Conservation (phyloP, 306 rosid genomes). For the Delonix regia region DNA sequence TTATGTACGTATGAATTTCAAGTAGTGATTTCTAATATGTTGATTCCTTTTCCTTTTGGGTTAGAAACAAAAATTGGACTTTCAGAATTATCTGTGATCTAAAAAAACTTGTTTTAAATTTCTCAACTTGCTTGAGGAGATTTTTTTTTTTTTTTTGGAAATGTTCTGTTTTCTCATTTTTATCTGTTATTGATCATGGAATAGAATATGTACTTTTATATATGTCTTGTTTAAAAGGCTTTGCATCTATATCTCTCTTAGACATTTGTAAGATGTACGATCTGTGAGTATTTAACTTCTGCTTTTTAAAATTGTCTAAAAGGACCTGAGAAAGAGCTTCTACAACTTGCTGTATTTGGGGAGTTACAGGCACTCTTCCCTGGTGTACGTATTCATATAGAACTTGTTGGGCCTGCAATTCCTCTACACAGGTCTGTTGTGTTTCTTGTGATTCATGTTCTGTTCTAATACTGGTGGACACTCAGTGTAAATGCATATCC, state of each 20-base stretch:
- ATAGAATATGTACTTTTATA: neutral
- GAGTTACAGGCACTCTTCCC: conserved; percentile 84
- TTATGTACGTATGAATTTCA: too few relatives aligned
- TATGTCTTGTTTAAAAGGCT: conserved; percentile 1
- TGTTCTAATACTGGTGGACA: conserved; percentile 9
- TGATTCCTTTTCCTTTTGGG: too few relatives aligned
- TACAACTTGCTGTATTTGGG: conserved; percentile 77
- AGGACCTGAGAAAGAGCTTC: conserved; percentile 95
- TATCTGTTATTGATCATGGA: conserved; percentile 7
- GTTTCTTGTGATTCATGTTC: conserved; percentile 25
- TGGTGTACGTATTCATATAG: conserved; percentile 59
- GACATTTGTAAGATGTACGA: conserved; percentile 19
- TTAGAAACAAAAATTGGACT: too few relatives aligned
- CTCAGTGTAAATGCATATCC: conserved; percentile 33
- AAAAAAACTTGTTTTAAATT: neutral
- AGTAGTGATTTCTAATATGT: too few relatives aligned
- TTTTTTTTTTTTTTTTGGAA: neutral
- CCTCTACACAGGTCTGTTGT: conserved; percentile 70
- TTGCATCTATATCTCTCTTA: conserved; percentile 9
- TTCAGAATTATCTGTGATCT: too few relatives aligned
- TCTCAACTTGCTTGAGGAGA: neutral
- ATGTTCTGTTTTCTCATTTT: conserved; percentile 2
- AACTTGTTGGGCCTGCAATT: conserved; percentile 82
- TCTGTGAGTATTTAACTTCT: conserved; percentile 1
- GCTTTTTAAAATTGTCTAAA: conserved; percentile 30